These are phyloP conservation scores for Dictyostelium capitatum DNA, from an alignment of 78 protist species.

Conservation along the genomic window DNA sequence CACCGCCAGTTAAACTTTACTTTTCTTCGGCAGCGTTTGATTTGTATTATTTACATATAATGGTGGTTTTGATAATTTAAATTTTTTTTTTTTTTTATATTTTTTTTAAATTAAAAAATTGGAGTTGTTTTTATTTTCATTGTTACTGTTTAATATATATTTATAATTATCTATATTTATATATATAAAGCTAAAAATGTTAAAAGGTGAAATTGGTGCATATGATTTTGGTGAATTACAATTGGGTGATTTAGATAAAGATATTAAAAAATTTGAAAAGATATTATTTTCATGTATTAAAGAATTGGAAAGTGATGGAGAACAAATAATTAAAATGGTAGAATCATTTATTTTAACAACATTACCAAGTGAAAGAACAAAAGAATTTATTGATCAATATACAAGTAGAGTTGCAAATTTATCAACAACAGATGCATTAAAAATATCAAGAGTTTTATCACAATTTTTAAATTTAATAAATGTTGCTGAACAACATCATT, in stretches of 20 bases:
- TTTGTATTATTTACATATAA: too few species aligned
- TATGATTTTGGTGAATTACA: slow-evolving; percentile 53
- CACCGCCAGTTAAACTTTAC: too few species aligned
- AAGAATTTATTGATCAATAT: slow-evolving; percentile 1
- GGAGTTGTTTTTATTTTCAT: too few species aligned
- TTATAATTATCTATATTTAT: too few species aligned
- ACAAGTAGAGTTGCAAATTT: slow-evolving; percentile 1
- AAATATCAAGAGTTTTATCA: slow-evolving; percentile 65
- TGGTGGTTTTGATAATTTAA: too few species aligned
- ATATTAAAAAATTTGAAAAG: slow-evolving; percentile 28
- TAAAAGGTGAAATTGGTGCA: neutral
- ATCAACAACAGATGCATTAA: slow-evolving; percentile 18
- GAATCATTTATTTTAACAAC: neutral
- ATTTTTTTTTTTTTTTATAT: too few species aligned
- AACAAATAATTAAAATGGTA: slow-evolving; percentile 1
- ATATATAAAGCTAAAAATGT: too few species aligned
- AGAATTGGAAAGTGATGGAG: slow-evolving; percentile 54
- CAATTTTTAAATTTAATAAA: slow-evolving; percentile 60
- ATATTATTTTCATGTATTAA: slow-evolving; percentile 35
- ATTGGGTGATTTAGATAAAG: slow-evolving; percentile 61
- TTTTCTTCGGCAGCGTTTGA: too few species aligned
- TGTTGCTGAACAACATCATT: slow-evolving; percentile 79
- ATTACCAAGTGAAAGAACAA: slow-evolving; percentile 57
- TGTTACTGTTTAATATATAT: neutral
- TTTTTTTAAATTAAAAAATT: too few species aligned